These are phyloP conservation scores for Linderniella brevidens DNA, from an alignment of 257 asterid genomes.

Conservation along the genomic window DNA sequence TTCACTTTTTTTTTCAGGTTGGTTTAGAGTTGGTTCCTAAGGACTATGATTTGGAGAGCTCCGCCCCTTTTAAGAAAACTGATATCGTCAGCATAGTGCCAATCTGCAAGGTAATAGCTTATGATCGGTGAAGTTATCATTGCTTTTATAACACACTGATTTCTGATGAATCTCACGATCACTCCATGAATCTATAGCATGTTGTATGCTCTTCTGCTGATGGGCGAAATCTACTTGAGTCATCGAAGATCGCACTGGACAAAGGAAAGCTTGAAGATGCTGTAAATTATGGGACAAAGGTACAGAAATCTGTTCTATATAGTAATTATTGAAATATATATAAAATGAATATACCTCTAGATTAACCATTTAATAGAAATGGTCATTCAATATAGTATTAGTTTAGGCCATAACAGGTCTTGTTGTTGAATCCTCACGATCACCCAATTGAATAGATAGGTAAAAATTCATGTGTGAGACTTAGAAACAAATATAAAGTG, in stretches of 20 bases:
- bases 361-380: too few relatives aligned
- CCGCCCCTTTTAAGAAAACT: slow-evolving; percentile 53
- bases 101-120: slow-evolving; percentile 56
- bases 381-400: too few relatives aligned
- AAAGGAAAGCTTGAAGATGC: slow-evolving; percentile 99
- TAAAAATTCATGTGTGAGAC: background rate
- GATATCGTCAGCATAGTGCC: slow-evolving; percentile 89
- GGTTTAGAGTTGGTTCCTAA: slow-evolving; percentile 84
- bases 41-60: slow-evolving; percentile 79
- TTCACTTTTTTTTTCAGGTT: slow-evolving; percentile 32
- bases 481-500: too few relatives aligned
- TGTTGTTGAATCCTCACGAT: too few relatives aligned
- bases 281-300: slow-evolving; percentile 86
- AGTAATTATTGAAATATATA: background rate
- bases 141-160: slow-evolving; percentile 1
- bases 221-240: slow-evolving; percentile 88
- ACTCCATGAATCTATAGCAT: slow-evolving; percentile 35
- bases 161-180: slow-evolving; percentile 7
- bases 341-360: background rate
- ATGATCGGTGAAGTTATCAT: background rate
- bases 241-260: slow-evolving; percentile 95
- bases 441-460: too few relatives aligned
- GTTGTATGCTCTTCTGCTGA: slow-evolving; percentile 96
- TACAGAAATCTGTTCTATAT: slow-evolving; percentile 8
- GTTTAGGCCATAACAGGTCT: too few relatives aligned